Base-by-base conservation (phyloP, 805 yeast genomes). In the Wilhelminamyces savonicus region DNA sequence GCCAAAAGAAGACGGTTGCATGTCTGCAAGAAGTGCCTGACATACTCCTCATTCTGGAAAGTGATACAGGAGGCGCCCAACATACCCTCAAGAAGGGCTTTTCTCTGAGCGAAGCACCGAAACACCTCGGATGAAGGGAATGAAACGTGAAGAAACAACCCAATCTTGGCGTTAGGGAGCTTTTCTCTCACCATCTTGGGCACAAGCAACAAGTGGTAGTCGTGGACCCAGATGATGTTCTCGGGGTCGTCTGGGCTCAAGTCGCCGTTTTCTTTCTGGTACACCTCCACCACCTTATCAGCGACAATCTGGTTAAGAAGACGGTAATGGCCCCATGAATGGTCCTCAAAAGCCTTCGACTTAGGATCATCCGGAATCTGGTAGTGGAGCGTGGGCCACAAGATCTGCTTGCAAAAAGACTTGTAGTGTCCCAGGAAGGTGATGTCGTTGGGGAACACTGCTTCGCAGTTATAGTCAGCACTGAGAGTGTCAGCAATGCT, bases 51-150 rank as follows among this genome's bases (percentile, higher is more conserved):
- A 8, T 90, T 88, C 54, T 92, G 98, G 62, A 92, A 88, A 3
- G 88, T 78, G 26, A 92, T 72, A 34, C 82, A 75, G 49, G 85
- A 86, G 2, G 97, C 87, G 9, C 95, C 97, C 18, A 92, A 62
- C 59, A 90, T 68, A 13, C 98, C 98, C 36, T 72, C 68, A 11
- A 92, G 62, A 10, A 92, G 66, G 9, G 71, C 72, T 28, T 75
- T 77, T 45, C 98, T 71, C 46, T 86, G 92, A 1, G 97, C 95
- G 37, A 90, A 71, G 46, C 97, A 88, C 40, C 97, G 70, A 59
- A 88, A 92, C 3, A 90, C 95, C 54, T 90, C 98, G 34, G 90
- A 78, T 3, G 95, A 83, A 7, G 98, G 98, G 62, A 90, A 90
- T 1, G 97, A 82, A 10, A 90, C 84, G 48, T 92, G 98, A 34